phyloP scores from a whole-genome alignment of 305 asterid species.

The Fraxinus latifolia region DNA sequence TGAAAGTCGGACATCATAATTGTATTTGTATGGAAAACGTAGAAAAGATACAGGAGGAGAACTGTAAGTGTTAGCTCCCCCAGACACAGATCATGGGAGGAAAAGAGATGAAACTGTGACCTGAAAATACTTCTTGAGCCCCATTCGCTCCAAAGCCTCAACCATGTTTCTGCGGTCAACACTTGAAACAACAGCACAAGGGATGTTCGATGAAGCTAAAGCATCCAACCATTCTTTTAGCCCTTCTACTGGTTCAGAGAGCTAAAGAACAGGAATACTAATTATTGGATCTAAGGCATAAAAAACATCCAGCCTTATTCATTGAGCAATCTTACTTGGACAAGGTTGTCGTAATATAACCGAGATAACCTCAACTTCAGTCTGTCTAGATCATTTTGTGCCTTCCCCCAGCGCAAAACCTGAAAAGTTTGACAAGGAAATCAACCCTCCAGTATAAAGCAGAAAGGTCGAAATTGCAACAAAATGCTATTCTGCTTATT shows the following conservation, averaged over 20 bases:
- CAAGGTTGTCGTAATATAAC: constrained; percentile 66
- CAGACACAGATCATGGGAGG: neutral
- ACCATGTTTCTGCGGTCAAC: constrained; percentile 79
- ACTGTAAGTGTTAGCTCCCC: neutral
- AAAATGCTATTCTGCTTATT: neutral
- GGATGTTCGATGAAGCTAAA: constrained; percentile 75
- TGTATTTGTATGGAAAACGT: neutral
- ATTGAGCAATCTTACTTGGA: constrained; percentile 42
- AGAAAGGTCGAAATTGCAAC: constrained; percentile 16
- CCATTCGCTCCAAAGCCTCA: constrained; percentile 69
- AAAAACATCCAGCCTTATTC: neutral
- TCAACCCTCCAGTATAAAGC: neutral
- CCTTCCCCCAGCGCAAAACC: constrained; percentile 64
- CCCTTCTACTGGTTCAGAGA: constrained; percentile 80
- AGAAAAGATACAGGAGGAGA: neutral
- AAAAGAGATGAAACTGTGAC: constrained; percentile 34
- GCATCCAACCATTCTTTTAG: constrained; percentile 95
- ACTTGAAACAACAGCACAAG: constrained; percentile 95
- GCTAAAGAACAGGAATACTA: constrained; percentile 33
- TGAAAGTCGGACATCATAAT: constrained; percentile 1
- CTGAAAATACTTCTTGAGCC: constrained; percentile 79
- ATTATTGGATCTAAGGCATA: constrained; percentile 18
- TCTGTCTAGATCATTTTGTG: constrained; percentile 55
- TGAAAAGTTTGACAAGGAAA: constrained; percentile 28
- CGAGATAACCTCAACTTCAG: constrained; percentile 69